These are phyloP conservation scores for Plenodomus lindquistii DNA, from an alignment of 2,329 filamentous ascomycete species.

Conservation along the genomic window DNA sequence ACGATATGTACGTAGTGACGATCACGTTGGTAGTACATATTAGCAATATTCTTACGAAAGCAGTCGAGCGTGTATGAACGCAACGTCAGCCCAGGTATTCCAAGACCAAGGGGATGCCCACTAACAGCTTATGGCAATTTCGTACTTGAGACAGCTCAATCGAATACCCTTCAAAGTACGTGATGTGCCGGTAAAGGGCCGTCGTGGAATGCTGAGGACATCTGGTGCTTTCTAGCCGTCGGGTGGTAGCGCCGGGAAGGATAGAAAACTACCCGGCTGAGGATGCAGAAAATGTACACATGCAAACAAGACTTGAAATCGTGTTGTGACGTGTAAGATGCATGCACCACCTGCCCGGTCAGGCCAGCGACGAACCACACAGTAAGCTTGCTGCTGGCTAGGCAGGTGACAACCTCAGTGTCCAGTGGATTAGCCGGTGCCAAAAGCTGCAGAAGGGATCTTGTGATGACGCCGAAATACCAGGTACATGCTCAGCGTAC, in stretches of 20 bases:
- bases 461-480: not conserved
- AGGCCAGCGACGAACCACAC: constrained; percentile 5
- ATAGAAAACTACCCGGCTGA: constrained; percentile 4
- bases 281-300: not conserved
- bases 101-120: not conserved
- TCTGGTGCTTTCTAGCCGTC: constrained; percentile 4
- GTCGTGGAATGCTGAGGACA: constrained; percentile 1
- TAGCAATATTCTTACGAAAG: too few species aligned
- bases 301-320: not conserved
- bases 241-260: constrained; percentile 7
- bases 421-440: constrained; percentile 9
- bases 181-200: not conserved
- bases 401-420: constrained; percentile 1
- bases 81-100: not conserved
- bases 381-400: not conserved
- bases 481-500: not conserved
- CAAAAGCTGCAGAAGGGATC: constrained; percentile 1
- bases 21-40: not conserved
- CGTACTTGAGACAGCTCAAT: not conserved
- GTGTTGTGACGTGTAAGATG: constrained; percentile 15
- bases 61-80: too few species aligned
- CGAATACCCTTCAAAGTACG: not conserved
- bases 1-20: not conserved
- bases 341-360: constrained; percentile 10
- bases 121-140: not conserved